Evolutionary conservation across 2,329 filamentous ascomycete species (phyloP).

Genomic region (Aureobasidium mangrovei): DNA sequence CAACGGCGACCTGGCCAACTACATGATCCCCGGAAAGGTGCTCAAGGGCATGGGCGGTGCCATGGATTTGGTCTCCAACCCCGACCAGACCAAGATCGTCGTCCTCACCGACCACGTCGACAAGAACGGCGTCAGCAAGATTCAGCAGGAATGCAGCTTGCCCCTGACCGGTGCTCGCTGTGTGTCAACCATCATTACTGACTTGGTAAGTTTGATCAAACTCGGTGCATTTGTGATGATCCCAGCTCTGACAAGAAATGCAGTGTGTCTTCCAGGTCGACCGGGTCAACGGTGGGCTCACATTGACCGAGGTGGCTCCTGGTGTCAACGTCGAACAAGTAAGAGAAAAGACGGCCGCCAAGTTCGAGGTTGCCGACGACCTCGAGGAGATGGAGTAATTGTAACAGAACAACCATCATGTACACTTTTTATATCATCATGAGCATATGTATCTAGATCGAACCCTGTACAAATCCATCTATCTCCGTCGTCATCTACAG

Average conservation of each 20-base stretch:
- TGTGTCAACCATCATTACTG: slow-evolving; percentile 86
- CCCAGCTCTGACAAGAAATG: background rate
- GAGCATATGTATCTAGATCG: background rate
- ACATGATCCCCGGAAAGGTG: slow-evolving; percentile 80
- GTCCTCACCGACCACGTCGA: slow-evolving; percentile 96
- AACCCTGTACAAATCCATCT: background rate
- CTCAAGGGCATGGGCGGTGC: slow-evolving; percentile 88
- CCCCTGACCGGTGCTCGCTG: slow-evolving; percentile 83
- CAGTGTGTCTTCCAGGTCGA: slow-evolving; percentile 62
- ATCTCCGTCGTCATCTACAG: slow-evolving; percentile 20
- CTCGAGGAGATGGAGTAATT: slow-evolving; percentile 43
- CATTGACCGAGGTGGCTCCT: slow-evolving; percentile 61
- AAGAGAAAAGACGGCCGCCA: slow-evolving; percentile 59
- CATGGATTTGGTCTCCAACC: slow-evolving; percentile 89
- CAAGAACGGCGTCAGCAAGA: slow-evolving; percentile 91
- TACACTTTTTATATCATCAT: background rate
- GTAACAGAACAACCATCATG: no score
- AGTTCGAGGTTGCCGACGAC: slow-evolving; percentile 53
- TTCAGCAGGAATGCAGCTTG: slow-evolving; percentile 88
- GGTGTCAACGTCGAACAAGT: slow-evolving; percentile 62
- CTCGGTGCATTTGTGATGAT: background rate
- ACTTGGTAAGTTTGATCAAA: slow-evolving; percentile 37
- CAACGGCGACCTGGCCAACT: slow-evolving; percentile 73
- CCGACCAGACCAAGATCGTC: slow-evolving; percentile 80
- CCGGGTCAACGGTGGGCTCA: slow-evolving; percentile 51